Base-by-base conservation (phyloP, 73 alveolate genomes). In the Tetrahymena elliotti region DNA sequence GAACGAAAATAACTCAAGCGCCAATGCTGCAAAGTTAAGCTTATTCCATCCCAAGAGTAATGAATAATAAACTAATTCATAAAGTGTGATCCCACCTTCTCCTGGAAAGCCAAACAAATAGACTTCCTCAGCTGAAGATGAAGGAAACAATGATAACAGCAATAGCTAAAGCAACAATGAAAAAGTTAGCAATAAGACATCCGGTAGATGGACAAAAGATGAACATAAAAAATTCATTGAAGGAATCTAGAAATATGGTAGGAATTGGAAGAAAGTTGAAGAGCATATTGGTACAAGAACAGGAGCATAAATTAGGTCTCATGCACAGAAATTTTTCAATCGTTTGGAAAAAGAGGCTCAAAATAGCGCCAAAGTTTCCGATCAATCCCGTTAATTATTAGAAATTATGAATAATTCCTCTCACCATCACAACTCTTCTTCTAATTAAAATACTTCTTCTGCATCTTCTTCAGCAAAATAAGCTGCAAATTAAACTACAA, bases 211-310 rank as follows among this genome's bases (percentile, higher is more conserved):
- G 99, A 93, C 98, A n/a, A 84, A 93, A 95, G 97, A 94, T 34
- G 99, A 97, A 84, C 99, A 97, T 83, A 94, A 96, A 52, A 93
- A 97, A 41, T 97, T 97, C 93, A 96, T 97, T 35, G 99, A 97
- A 83, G 99, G 98, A 34, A 84, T 97, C 95, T 96, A 97, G 95
- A 84, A 95, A 33, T 95, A 53, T 94, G 98, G 98, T 15, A 97
- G 97, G 94, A 97, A 97, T 52, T 97, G 99, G 99, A 95, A 94
- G 93, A 97, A 97, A 83, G 98, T 97, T 38, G 98, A 97, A 95
- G 97, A 97, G 84, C 96, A 97, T 93, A 98, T 97, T 35, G 95
- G 96, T 82, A 93, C 98, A 27, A 97, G 99, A 54, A 96, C 97
- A 20, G 97, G 98, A 47, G 97, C 99, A 5, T 95, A 97, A 84